These are phyloP conservation scores for Chlamydomonas urium DNA, from an alignment of 139 green algal species.

Conservation along the genomic window DNA sequence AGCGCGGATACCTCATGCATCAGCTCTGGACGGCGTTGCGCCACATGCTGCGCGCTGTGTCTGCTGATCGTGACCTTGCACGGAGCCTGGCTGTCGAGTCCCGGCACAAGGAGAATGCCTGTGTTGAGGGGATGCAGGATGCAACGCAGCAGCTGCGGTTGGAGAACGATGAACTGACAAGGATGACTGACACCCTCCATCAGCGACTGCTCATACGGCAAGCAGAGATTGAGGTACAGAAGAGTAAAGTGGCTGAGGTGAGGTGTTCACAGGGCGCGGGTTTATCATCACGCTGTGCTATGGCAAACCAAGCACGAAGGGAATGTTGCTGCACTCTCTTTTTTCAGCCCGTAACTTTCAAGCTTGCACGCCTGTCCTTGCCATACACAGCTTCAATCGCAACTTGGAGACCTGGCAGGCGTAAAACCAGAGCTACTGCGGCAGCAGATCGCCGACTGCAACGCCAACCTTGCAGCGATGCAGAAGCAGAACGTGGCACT, in stretches of 20 bases:
- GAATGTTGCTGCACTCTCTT: neutral
- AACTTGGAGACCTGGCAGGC: neutral
- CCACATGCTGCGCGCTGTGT: constrained; percentile 21
- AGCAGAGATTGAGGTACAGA: neutral
- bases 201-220: constrained; percentile 13
- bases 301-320: neutral
- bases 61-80: constrained; percentile 1
- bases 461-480: neutral
- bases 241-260: neutral
- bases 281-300: neutral
- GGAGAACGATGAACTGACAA: constrained; percentile 19
- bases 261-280: neutral
- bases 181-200: constrained; percentile 33
- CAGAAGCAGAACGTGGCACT: too few species aligned
- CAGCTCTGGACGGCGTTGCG: constrained; percentile 35
- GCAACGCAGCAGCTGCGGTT: neutral
- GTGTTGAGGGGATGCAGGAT: neutral
- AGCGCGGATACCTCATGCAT: constrained; percentile 35
- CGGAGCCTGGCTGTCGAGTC: neutral
- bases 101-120: neutral
- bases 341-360: neutral
- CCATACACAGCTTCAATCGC: neutral
- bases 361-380: neutral
- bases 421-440: constrained; percentile 9
- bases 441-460: constrained; percentile 7